Evolutionary conservation across 106 monocot genomes (phyloP), one percentile per base, ranked within the genome.

Genomic region (Allium fistulosum): DNA sequence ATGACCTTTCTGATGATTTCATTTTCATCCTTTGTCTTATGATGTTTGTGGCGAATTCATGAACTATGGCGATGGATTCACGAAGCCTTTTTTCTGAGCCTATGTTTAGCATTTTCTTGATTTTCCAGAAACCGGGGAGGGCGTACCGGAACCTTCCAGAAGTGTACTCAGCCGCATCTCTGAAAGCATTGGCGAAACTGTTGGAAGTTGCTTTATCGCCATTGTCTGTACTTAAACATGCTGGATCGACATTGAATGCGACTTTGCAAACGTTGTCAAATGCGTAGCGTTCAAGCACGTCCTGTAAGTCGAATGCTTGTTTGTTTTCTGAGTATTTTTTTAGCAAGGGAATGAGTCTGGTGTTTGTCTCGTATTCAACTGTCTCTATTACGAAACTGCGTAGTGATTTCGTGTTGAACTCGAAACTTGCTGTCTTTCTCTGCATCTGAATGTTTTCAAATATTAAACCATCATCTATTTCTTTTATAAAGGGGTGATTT

Each of bases 251-350:
- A 26, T 63, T 65, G 74, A 88, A 85, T 48, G 79, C 79, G n/a
- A 84, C 80, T 16, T 69, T 63, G 74, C 88, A 88, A 48, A 89
- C 73, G 59, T 69, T 85, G 28, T 90, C 82, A 64, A 90, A 82
- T 14, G 73, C 76, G 67, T 82, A 83, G 6, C 82, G 71, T 26
- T 80, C 66, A 0, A 90, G 69, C 1, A 83, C 61, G 14, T 83
- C 79, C 67, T 87, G 84, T 17, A 87, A 0, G 59, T 91, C 84
- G 3, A 91, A 14, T 3, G 45, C 51, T 17, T 17, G 49, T 11
- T 46, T 45, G 6, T 52, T 49, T 4, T 53, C 57, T 0, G 65
- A 56, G 1, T 55, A 15, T 26, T 62, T 69, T 7, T 11, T 10
- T 11, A 81, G 76, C 51, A 84, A 26, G 7, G 84, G 84, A 3